Evolutionary conservation across 2,329 filamentous ascomycete genomes (phyloP).

Genomic region (Penicillium sp.): DNA sequence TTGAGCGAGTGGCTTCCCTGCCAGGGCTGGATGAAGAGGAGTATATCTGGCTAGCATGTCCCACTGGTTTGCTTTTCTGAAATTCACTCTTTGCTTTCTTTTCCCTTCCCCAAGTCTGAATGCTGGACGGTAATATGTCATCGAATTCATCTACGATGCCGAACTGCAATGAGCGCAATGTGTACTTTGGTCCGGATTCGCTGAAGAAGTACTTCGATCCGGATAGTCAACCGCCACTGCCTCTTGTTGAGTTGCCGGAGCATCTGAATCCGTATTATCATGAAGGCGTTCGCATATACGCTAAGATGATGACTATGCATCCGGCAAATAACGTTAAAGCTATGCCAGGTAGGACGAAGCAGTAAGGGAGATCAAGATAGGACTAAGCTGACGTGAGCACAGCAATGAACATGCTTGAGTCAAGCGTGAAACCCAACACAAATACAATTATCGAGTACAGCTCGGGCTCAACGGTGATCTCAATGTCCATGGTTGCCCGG

Average conservation of each 20-base stretch:
- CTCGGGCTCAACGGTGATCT: slow-evolving; percentile 60
- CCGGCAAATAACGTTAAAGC: slow-evolving; percentile 63
- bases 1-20: slow-evolving; percentile 1
- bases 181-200: slow-evolving; percentile 56
- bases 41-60: slow-evolving; percentile 7
- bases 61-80: neutral
- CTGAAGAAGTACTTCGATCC: slow-evolving; percentile 58
- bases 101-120: neutral
- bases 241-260: slow-evolving; percentile 58
- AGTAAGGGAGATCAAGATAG: neutral
- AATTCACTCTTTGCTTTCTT: neutral
- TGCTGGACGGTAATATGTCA: slow-evolving; percentile 1
- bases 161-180: slow-evolving; percentile 45
- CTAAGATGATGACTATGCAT: slow-evolving; percentile 63
- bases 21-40: slow-evolving; percentile 5
- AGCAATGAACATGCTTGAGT: slow-evolving; percentile 52
- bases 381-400: neutral
- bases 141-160: slow-evolving; percentile 17
- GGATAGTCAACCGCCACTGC: slow-evolving; percentile 54
- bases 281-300: slow-evolving; percentile 60
- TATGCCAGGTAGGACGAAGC: slow-evolving; percentile 45
- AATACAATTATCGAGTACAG: slow-evolving; percentile 57
- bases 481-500: slow-evolving; percentile 54
- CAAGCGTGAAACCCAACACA: slow-evolving; percentile 43
- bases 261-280: slow-evolving; percentile 54